Evolutionary conservation across 805 yeast genomes (phyloP), one percentile per base, ranked within the genome.

Genomic region (Isabelozyma gotoi): DNA sequence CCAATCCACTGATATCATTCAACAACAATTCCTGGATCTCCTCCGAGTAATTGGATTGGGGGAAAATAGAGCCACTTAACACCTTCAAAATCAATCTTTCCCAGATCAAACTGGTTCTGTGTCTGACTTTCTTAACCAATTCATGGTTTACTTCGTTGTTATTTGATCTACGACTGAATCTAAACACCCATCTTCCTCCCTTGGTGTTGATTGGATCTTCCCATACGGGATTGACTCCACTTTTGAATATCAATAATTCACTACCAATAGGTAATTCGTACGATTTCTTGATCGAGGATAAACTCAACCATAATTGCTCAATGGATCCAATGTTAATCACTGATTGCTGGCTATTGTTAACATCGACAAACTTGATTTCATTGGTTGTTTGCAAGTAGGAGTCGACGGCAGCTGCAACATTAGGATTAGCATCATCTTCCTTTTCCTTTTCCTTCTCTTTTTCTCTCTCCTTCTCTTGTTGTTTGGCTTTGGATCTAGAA

Each of bases 101-200:
- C 83, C 83, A 80, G 38, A 80, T 69, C 41, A 78, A 60, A 21
- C 65, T 55, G 16, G 71, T 63, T 39, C 76, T 51, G 42, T 58
- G 60, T 50, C 72, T 54, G 45, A 64, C 52, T 56, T 51, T 51
- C 33, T 38, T 46, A 10, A 54, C 44, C 21, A 46, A 52, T 19
- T 50, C 52, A 18, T 39, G 48, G 41, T 39, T 46, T 34, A 37
- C 51, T 14, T 44, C 45, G n/a, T 53, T 53, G 18, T 43, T 43
- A 38, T 48, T 50, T 15, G 49, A 43, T 3, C 71, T 57, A 34
- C 78, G 63, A 52, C 65, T 60, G 51, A 80, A 73, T 48, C 81
- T 67, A 50, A 80, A 75, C 15, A 77, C 72, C 85, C 85, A 81
- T 51, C 85, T 65, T 2, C 88, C 87, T 31, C 87, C 87, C 40